phyloP scores from a whole-genome alignment of 805 yeast genomes.

The Scheffersomyces coipomensis region DNA sequence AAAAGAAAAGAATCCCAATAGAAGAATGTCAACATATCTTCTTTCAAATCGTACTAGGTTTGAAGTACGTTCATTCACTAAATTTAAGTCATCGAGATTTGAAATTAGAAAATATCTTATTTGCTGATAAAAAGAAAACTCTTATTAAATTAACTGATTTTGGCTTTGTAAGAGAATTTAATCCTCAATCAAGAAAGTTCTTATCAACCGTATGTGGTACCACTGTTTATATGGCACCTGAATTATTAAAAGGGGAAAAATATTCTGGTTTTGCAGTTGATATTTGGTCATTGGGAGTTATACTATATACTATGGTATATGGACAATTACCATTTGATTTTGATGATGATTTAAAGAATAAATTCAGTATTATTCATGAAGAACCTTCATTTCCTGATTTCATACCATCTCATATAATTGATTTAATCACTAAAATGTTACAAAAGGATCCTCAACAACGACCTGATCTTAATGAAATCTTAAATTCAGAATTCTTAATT shows the following conservation, averaged over 20 bases:
- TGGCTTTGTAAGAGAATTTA: conserved; percentile 84
- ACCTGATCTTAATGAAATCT: conserved; percentile 44
- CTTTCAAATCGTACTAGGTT: conserved; percentile 64
- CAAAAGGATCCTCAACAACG: conserved; percentile 65
- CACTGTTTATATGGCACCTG: conserved; percentile 96
- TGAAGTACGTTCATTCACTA: conserved; percentile 71
- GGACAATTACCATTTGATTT: conserved; percentile 93
- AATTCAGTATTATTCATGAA: conserved; percentile 55
- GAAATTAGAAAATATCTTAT: conserved; percentile 73
- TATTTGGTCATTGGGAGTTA: conserved; percentile 90
- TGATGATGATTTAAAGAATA: conserved; percentile 67
- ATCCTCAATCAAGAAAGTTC: conserved; percentile 42
- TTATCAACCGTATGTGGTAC: conserved; percentile 92
- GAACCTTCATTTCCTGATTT: conserved; percentile 59
- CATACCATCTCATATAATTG: conserved; percentile 49
- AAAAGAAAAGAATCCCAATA: conserved; percentile 47
- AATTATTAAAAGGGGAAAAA: conserved; percentile 62
- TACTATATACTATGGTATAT: conserved; percentile 76
- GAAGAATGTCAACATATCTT: conserved; percentile 55
- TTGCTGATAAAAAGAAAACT: conserved; percentile 50
- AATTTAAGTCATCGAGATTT: conserved; percentile 84
- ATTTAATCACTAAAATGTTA: conserved; percentile 53
- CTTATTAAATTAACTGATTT: conserved; percentile 83
- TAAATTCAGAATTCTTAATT: conserved; percentile 33
- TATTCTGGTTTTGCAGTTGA: conserved; percentile 83